A percentile compares a stretch with the other conserved stretches of the same genome.
Conservation (phyloP, 108 stramenopile species). For the Nitzschia putrida region DNA sequence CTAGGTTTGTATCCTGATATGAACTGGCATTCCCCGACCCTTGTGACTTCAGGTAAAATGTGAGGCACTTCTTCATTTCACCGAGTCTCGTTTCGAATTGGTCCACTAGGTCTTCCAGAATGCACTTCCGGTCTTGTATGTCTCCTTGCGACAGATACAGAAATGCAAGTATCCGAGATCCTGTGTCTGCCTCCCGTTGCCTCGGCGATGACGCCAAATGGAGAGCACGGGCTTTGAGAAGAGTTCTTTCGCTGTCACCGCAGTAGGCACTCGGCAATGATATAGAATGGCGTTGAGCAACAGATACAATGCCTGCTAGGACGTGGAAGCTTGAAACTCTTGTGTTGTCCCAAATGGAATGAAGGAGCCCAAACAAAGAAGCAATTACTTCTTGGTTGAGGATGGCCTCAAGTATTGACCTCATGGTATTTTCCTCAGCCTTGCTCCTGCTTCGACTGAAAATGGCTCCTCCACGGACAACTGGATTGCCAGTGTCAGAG, state of each 20-base stretch:
- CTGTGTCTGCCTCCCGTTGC: slow-evolving; percentile 69
- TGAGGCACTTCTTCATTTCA: slow-evolving; percentile 30
- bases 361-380: slow-evolving; percentile 42
- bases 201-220: slow-evolving; percentile 62
- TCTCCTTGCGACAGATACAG: slow-evolving; percentile 25
- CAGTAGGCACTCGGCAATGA: slow-evolving; percentile 30
- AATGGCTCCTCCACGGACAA: slow-evolving; percentile 18
- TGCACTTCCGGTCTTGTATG: slow-evolving; percentile 1
- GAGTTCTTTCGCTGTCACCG: not conserved
- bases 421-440: slow-evolving; percentile 23
- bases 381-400: slow-evolving; percentile 39
- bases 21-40: not conserved
- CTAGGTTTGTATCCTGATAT: not conserved
- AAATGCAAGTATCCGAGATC: slow-evolving; percentile 51
- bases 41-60: slow-evolving; percentile 6
- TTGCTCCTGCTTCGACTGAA: slow-evolving; percentile 25
- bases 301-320: slow-evolving; percentile 27
- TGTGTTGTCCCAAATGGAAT: slow-evolving; percentile 62
- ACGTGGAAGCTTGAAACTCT: slow-evolving; percentile 32
- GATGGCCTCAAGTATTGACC: slow-evolving; percentile 26
- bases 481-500: slow-evolving; percentile 18
- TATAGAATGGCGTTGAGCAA: slow-evolving; percentile 18
- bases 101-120: slow-evolving; percentile 17
- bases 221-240: slow-evolving; percentile 36
- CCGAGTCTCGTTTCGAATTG: slow-evolving; percentile 21